Evolutionary conservation across 176 grass and related monocot species (phyloP).

Genomic region (Lolium perenne): DNA sequence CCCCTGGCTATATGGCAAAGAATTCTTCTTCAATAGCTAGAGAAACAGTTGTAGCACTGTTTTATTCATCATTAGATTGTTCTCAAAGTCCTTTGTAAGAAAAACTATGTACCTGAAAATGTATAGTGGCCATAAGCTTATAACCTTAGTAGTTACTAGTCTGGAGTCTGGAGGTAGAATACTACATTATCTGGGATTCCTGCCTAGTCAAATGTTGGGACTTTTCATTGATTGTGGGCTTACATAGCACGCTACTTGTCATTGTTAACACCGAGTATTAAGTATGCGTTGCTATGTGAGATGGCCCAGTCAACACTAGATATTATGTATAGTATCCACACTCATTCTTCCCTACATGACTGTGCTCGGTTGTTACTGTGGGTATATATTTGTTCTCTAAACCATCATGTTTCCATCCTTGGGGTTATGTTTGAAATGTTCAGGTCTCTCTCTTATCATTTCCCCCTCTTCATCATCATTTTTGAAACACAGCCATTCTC

Average conservation of each 20-base stretch:
- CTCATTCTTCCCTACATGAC: constrained; percentile 15
- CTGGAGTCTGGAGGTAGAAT: neutral
- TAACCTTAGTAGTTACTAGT: too few species aligned
- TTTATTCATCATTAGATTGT: constrained; percentile 3
- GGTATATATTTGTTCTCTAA: constrained; percentile 14
- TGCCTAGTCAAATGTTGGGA: too few species aligned
- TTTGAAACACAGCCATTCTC: neutral
- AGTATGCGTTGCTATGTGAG: neutral
- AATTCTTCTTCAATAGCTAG: neutral
- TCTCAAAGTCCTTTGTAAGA: neutral
- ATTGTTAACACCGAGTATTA: neutral
- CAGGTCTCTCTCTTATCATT: neutral
- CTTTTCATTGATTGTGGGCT: neutral
- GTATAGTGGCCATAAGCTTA: constrained; percentile 16
- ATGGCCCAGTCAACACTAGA: constrained; percentile 17
- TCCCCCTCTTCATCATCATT: neutral
- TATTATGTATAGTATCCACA: neutral
- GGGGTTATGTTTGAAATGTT: neutral
- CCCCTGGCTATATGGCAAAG: too few species aligned
- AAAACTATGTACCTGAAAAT: neutral
- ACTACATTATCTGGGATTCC: neutral
- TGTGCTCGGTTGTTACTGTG: constrained; percentile 1
- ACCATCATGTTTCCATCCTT: neutral
- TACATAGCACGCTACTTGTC: neutral
- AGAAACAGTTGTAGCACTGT: neutral